Base-by-base conservation (phyloP, 371 early-diverging fungal species). In the Mucor saturninus region DNA sequence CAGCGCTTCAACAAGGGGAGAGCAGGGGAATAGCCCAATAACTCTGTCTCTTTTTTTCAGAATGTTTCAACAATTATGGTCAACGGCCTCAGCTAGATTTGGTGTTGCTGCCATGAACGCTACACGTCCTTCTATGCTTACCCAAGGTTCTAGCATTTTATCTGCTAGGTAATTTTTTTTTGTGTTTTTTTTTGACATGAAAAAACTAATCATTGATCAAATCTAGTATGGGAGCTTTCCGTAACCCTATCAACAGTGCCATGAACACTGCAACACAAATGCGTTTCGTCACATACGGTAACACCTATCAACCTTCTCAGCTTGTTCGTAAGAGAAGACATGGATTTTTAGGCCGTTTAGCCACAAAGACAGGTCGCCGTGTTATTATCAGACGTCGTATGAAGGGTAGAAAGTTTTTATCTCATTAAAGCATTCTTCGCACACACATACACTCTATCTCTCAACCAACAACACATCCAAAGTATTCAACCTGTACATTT, bases 231-330 rank as follows among this genome's bases (percentile, higher is more conserved):
- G 62, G 52, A 40, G 62, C 58, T 2, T 68, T 65, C 45, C 61
- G 65, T 51, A 58, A 54, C 35, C 65, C 71, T 45, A 35, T 61
- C 10, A 15, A 32, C n/a, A 65, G 53, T 52, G 67, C 64, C 31
- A 69, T 71, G 53, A 64, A 55, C 54, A 65, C 26, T 13, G 58
- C 69, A 54, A 59, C 71, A 59, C 90, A 90, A 68, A 80, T 85
- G 68, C 89, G 93, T 52, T 91, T 86, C 63, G 81, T 84, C 39
- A 83, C 89, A 7, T 95, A 89, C 65, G 98, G 98, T 53, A 87
- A 90, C 64, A 93, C 93, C 50, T 98, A 95, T 75, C 97, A 96
- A 75, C 98, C 98, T 10, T 91, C 91, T 64, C 92, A 91, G 56
- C 67, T 95, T 29, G 91, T 89, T 50, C 89, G 98, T 53, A 97